Percentiles rank a stretch among this genome's conserved stretches.
Evolutionary conservation across 768 basidiomycete species (phyloP).

Genomic region (Podaxis sp.): DNA sequence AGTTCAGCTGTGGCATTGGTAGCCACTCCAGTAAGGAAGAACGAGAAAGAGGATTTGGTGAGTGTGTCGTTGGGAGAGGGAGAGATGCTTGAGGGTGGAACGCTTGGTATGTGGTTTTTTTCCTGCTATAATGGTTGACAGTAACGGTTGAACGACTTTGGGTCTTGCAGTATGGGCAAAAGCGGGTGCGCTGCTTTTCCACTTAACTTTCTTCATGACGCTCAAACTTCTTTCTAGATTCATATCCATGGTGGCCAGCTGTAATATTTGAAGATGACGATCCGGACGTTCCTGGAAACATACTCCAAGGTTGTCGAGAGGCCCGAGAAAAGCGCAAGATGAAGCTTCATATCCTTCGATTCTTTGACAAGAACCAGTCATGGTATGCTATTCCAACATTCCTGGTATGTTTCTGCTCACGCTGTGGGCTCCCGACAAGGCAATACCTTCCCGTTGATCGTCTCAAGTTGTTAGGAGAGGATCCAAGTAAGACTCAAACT

Average conservation of each 20-base stretch:
- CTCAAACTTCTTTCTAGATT: conserved; percentile 39
- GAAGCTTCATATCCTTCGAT: conserved; percentile 67
- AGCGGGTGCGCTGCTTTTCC: conserved; percentile 44
- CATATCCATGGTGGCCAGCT: conserved; percentile 89
- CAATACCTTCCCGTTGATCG: conserved; percentile 56
- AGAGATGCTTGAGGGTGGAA: conserved; percentile 41
- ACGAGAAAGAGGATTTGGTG: conserved; percentile 3
- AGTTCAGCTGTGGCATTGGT: background rate
- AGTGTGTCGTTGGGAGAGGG: conserved; percentile 14
- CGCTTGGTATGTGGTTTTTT: conserved; percentile 52
- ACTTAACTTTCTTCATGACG: background rate
- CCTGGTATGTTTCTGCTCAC: background rate
- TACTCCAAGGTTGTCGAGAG: conserved; percentile 28
- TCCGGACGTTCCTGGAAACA: conserved; percentile 48
- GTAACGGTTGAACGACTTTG: conserved; percentile 5
- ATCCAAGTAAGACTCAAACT: conserved; percentile 48
- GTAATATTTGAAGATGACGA: conserved; percentile 69
- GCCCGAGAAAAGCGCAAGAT: conserved; percentile 37
- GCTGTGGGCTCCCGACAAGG: conserved; percentile 37
- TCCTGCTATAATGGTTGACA: background rate
- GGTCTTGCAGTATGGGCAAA: conserved; percentile 77
- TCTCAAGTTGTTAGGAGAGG: conserved; percentile 69
- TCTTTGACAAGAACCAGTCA: conserved; percentile 67
- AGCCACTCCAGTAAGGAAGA: conserved; percentile 16
- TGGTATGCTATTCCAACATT: conserved; percentile 41